A percentile compares a stretch with the other conserved stretches of the same genome.
These are phyloP conservation scores for Gamsiella multidivaricata DNA, from an alignment of 192 early-diverging fungal species.

Conservation along the genomic window DNA sequence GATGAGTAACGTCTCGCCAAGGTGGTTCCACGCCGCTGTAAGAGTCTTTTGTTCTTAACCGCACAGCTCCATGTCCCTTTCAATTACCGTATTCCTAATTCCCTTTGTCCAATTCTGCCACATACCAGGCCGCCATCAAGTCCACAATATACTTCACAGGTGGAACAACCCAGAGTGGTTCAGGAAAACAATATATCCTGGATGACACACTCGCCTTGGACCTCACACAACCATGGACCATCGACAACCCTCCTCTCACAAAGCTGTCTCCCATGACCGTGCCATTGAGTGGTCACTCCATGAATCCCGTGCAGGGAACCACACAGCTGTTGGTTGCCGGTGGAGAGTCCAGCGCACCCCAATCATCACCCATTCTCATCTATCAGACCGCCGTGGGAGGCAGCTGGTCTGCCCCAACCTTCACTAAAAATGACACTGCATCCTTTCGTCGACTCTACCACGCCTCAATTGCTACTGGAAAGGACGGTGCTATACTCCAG, in stretches of 20 bases:
- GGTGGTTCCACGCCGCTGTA: slow-evolving; percentile 51
- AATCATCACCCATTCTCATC: slow-evolving; percentile 8
- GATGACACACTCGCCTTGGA: slow-evolving; percentile 32
- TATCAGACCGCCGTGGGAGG: slow-evolving; percentile 5
- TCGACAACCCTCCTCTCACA: slow-evolving; percentile 21
- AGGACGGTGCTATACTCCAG: slow-evolving; percentile 38
- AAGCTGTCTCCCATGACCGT: background rate
- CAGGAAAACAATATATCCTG: slow-evolving; percentile 28
- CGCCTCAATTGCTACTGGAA: slow-evolving; percentile 37
- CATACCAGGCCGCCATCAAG: slow-evolving; percentile 11
- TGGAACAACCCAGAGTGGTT: slow-evolving; percentile 18
- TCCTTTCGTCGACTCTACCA: slow-evolving; percentile 40
- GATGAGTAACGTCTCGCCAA: slow-evolving; percentile 28
- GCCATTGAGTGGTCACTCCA: slow-evolving; percentile 31
- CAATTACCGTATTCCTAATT: slow-evolving; percentile 10
- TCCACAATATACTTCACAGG: slow-evolving; percentile 39
- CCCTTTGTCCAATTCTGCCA: background rate
- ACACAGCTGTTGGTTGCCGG: slow-evolving; percentile 26
- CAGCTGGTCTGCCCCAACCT: slow-evolving; percentile 35
- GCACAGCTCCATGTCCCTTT: background rate
- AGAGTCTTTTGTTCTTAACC: background rate
- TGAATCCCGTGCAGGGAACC: slow-evolving; percentile 21
- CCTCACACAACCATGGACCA: slow-evolving; percentile 33
- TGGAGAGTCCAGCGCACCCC: slow-evolving; percentile 23
- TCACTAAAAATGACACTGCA: slow-evolving; percentile 29